A percentile compares a stretch with the other conserved stretches of the same genome.
phyloP scores from a whole-genome alignment of 176 grass and related monocot species.

The Typha latifolia region DNA sequence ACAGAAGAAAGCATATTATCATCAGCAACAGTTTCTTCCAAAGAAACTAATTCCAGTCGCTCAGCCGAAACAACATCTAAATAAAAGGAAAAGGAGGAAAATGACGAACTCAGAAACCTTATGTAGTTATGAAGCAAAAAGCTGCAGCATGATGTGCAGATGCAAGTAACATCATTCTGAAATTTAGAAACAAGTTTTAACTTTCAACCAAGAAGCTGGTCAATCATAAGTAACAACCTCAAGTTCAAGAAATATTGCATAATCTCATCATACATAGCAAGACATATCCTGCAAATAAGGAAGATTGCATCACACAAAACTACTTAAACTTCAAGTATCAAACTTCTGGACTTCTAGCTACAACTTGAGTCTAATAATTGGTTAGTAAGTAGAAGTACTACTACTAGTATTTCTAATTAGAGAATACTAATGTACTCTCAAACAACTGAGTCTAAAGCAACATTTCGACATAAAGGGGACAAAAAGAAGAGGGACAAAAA shows the following conservation, averaged over 20 bases:
- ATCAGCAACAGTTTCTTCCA: slow-evolving; percentile 6
- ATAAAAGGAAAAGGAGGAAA: slow-evolving; percentile 22
- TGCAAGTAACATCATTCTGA: not conserved
- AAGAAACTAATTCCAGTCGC: slow-evolving; percentile 20
- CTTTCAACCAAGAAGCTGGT: not conserved
- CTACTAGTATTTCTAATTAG: too few relatives aligned
- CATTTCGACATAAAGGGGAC: too few relatives aligned
- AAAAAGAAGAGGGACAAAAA: too few relatives aligned
- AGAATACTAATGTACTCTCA: too few relatives aligned
- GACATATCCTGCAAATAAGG: not conserved
- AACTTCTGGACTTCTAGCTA: too few relatives aligned
- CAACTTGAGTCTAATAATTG: too few relatives aligned
- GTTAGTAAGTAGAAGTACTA: too few relatives aligned
- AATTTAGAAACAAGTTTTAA: not conserved
- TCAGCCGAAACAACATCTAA: slow-evolving; percentile 38
- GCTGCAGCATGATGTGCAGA: not conserved
- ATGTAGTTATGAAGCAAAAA: slow-evolving; percentile 1
- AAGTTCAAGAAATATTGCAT: not conserved
- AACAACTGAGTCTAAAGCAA: too few relatives aligned
- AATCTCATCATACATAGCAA: not conserved
- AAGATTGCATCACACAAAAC: not conserved
- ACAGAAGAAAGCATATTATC: slow-evolving; percentile 24
- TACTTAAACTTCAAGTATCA: not conserved
- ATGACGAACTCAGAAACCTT: slow-evolving; percentile 1
- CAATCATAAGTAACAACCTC: not conserved